Evolutionary conservation across 2,329 filamentous ascomycete genomes (phyloP), one percentile per base, ranked within the genome.

Genomic region (Claviceps fusiformis): DNA sequence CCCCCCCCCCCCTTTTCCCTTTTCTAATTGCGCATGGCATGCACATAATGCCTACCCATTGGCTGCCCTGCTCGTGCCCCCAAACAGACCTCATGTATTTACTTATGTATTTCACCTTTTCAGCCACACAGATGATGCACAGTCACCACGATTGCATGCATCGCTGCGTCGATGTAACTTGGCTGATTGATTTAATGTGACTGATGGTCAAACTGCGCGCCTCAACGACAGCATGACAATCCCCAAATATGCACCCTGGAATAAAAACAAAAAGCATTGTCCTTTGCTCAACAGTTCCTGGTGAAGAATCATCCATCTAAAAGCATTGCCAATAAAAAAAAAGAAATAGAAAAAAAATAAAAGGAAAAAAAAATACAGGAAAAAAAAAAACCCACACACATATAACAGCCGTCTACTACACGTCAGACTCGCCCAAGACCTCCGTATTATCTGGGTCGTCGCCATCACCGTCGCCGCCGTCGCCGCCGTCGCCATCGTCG

Each of bases 391-490:
- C 17, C 17, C 33, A 54, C 15, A 54, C 10, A 27, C 43, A 48
- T 35, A 53, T 37, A n/a, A 7, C 13, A 17, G 4, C 13, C 19
- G 45, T 44, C 56, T 60, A 68, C 11, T 69, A 67, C 50, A 64
- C 61, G 41, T 71, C 69, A 43, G 68, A 71, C 35, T 70, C 68
- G 19, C 58, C 68, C 66, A 70, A 62, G 19, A 63, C 61, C 56
- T 71, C 74, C 39, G 69, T 71, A 51, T 66, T 66, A 55, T 71
- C 69, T 5, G 63, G 59, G 49, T 75, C 74, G 24, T 75, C 75
- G 11, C 72, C 72, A 9, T 77, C 76, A 52, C n/a, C n/a, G n/a
- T n/a, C n/a, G n/a, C n/a, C n/a, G n/a, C n/a, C n/a, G n/a, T n/a
- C n/a, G n/a, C n/a, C n/a, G n/a, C n/a, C n/a, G n/a, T n/a, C n/a